Evolutionary conservation across 2,329 filamentous ascomycete genomes (phyloP).

Genomic region (Alternaria burnsii): DNA sequence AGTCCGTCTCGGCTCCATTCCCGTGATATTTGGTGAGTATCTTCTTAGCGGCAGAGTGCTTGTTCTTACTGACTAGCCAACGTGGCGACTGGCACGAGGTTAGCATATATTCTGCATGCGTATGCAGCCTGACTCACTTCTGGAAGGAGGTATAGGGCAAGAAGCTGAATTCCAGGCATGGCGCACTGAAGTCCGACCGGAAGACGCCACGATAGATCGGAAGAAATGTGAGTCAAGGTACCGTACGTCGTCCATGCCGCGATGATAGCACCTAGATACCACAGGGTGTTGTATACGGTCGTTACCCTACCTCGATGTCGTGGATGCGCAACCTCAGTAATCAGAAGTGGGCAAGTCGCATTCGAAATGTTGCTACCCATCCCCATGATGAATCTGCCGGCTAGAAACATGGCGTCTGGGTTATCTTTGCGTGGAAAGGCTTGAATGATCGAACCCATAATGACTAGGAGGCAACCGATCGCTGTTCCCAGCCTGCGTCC

Average conservation of each 20-base stretch:
- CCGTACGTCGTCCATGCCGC: conserved; percentile 32
- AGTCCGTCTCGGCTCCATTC: conserved; percentile 21
- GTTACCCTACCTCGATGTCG: conserved; percentile 66
- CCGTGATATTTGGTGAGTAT: conserved; percentile 26
- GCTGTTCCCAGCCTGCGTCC: conserved; percentile 12
- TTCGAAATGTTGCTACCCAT: conserved; percentile 53
- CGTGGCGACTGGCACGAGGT: conserved; percentile 63
- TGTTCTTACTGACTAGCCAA: conserved; percentile 21
- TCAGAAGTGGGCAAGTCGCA: conserved; percentile 60
- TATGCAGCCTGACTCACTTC: background rate
- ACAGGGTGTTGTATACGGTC: conserved; percentile 59
- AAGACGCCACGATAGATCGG: conserved; percentile 1
- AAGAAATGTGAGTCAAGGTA: conserved; percentile 5
- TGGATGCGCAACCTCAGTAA: conserved; percentile 66
- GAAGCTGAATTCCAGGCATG: background rate
- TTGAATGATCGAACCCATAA: conserved; percentile 60
- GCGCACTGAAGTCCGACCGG: conserved; percentile 61
- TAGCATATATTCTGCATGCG: conserved; percentile 67
- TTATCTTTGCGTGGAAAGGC: conserved; percentile 40
- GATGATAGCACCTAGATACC: conserved; percentile 37
- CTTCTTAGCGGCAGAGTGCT: conserved; percentile 12
- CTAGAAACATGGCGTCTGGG: background rate
- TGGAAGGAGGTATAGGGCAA: background rate
- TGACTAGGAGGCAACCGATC: conserved; percentile 50
- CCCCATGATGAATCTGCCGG: background rate